Evolutionary conservation across 1,284 basidiomycete genomes (phyloP), one percentile per base, ranked within the genome.

Genomic region (Ceratobasidium sp.): DNA sequence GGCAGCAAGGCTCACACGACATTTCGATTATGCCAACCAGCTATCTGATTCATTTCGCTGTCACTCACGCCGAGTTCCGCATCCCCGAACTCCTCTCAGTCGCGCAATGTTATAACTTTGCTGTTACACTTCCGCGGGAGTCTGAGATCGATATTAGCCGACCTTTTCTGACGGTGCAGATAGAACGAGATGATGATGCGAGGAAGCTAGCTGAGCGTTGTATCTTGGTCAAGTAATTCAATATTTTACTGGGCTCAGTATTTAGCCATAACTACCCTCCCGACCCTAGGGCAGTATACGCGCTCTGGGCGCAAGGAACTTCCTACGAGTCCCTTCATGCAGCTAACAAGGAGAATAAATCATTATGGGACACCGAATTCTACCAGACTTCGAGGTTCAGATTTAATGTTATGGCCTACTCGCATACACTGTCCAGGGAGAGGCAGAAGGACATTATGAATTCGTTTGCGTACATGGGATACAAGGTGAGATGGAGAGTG

Each of bases 391-490:
- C 90, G 69, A 88, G 91, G 0, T 96, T 94, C 83, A 90, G 88
- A 73, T 92, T 96, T 77, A 78, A 84, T n/a, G 86, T 96, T 5
- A 85, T 87, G 5, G 88, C 87, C 0, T 89, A 89, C 75, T 92
- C 93, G 74, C 90, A 90, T 72, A 86, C 86, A 1, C 87, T 96
- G 13, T 84, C 88, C 1, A 85, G 88, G 71, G 76, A 78, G 29
- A 81, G 89, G 25, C 89, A 92, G 75, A 82, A 81, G 70, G 81
- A 87, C 25, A 84, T 93, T 43, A 88, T 97, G 69, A 88, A 96
- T 75, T 84, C 83, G 73, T 97, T 98, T 77, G 80, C 84, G 0
- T 98, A 94, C 78, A 94, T 98, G 89, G 86, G 81, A 25, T 88
- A 65, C 38, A 31, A 65, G 62, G 62, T 54, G 45, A 20, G 62